Evolutionary conservation across 2,329 filamentous ascomycete genomes (phyloP), one percentile per base, ranked within the genome.

Genomic region (Colletotrichum sp.): DNA sequence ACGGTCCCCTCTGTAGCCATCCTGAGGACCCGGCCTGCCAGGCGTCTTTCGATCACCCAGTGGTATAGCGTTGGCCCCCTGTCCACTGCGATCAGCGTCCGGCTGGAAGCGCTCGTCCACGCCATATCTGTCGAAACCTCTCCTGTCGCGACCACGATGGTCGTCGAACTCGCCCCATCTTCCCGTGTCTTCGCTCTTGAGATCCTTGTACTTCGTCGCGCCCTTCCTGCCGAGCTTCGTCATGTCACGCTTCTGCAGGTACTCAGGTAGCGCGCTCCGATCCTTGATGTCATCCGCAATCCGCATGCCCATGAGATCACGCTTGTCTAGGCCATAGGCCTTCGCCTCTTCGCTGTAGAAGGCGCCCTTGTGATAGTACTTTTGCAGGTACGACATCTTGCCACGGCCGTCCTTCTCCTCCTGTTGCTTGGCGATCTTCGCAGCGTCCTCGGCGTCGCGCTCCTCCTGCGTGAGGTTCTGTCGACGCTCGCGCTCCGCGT

Each of bases 311-410:
- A 98, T 98, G 78, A 98, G 89, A 82, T 98, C 95, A 63, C 97
- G 90, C 82, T 93, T 91, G 78, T 95, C 93, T 62, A 98, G 88
- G 1, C 95, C 95, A 78, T 95, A 92, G 18, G 92, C 92, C 79
- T 93, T 92, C 68, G 93, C 90, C 80, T 98, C 95, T 69, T 96
- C 95, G 79, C 94, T 94, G 88, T 95, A 99, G 87, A 99, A 99
- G 18, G 97, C 97, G 65, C 97, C 97, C 86, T 96, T 96, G 89
- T 99, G 97, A 85, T 95, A 96, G 87, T 99, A 99, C 83, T 96
- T 96, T 82, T 98, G 96, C 94, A 99, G 95, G 84, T 93, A 98
- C 3, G 91, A 91, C 89, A 97, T 95, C 85, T 96, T 94, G 69
- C 95, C 95, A 77, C 94, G 93, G 67, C 89, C 85, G 77, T 94